Conservation (phyloP, 1,284 basidiomycete genomes). For the Cerrena zonata region DNA sequence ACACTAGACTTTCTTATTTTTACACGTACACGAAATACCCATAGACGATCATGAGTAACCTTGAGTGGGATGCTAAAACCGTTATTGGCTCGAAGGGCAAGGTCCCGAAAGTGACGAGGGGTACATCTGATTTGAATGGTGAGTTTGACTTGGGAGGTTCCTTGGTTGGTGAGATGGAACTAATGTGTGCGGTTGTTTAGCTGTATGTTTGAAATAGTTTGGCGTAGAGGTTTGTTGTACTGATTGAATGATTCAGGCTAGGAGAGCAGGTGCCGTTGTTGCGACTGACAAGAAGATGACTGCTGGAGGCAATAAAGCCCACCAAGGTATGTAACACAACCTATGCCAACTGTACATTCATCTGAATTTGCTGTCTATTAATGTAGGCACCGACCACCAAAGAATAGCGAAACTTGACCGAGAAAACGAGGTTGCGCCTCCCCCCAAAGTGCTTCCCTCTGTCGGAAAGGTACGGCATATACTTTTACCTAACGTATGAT, state of each 20-base stretch:
- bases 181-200: no score
- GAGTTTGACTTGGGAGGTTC: no score
- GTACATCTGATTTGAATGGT: slow-evolving; percentile 70
- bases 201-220: slow-evolving; percentile 36
- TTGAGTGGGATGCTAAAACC: slow-evolving; percentile 66
- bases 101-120: slow-evolving; percentile 66
- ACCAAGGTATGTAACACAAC: slow-evolving; percentile 43
- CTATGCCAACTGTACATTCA: not conserved
- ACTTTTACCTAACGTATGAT: not conserved
- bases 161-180: not conserved
- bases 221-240: not conserved
- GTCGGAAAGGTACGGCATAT: slow-evolving; percentile 70
- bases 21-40: slow-evolving; percentile 2
- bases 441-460: slow-evolving; percentile 72
- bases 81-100: slow-evolving; percentile 76
- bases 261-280: slow-evolving; percentile 65
- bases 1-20: slow-evolving; percentile 3
- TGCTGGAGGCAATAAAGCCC: slow-evolving; percentile 66
- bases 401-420: slow-evolving; percentile 89
- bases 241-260: slow-evolving; percentile 43
- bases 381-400: slow-evolving; percentile 83
- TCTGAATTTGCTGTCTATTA: not conserved
- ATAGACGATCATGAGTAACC: slow-evolving; percentile 27
- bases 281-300: slow-evolving; percentile 73
- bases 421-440: slow-evolving; percentile 95